Evolutionary conservation across 164 flowering plant genomes (phyloP).

Genomic region (Cinnamomum chago): DNA sequence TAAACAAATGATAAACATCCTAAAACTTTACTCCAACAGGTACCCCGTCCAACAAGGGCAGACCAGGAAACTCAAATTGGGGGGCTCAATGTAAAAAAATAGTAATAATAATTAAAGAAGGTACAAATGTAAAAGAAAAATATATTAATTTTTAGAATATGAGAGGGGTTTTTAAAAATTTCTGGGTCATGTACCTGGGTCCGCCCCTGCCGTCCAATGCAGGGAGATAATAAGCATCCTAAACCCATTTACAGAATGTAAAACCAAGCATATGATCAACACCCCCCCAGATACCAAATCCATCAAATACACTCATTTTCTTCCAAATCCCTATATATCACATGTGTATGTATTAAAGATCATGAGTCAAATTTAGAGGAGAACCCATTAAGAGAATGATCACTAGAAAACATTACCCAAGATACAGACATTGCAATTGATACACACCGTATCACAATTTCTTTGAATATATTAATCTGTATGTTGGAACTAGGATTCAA

Average conservation of each 20-base stretch:
- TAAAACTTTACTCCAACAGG: slow-evolving; percentile 3
- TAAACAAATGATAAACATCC: slow-evolving; percentile 4
- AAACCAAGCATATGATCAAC: slow-evolving; percentile 9
- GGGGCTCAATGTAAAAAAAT: too few relatives aligned
- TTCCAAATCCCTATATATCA: not conserved
- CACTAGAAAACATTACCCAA: not conserved
- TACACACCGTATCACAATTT: not conserved
- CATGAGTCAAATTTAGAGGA: too few relatives aligned
- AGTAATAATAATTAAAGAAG: too few relatives aligned
- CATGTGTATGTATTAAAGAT: not conserved
- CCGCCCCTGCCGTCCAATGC: too few relatives aligned
- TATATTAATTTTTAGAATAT: too few relatives aligned
- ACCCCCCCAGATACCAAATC: slow-evolving; percentile 34
- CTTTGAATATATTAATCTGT: not conserved
- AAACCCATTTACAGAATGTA: not conserved
- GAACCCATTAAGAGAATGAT: not conserved
- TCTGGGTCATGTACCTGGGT: too few relatives aligned
- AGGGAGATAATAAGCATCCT: too few relatives aligned
- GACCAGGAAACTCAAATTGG: too few relatives aligned
- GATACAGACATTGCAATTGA: not conserved
- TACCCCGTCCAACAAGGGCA: not conserved
- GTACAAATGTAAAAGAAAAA: too few relatives aligned
- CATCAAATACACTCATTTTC: slow-evolving; percentile 32
- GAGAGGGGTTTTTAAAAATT: too few relatives aligned
- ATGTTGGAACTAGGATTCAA: too few relatives aligned